Evolutionary conservation across 2,329 filamentous ascomycete species (phyloP).

Genomic region (Neospermospora avenae): DNA sequence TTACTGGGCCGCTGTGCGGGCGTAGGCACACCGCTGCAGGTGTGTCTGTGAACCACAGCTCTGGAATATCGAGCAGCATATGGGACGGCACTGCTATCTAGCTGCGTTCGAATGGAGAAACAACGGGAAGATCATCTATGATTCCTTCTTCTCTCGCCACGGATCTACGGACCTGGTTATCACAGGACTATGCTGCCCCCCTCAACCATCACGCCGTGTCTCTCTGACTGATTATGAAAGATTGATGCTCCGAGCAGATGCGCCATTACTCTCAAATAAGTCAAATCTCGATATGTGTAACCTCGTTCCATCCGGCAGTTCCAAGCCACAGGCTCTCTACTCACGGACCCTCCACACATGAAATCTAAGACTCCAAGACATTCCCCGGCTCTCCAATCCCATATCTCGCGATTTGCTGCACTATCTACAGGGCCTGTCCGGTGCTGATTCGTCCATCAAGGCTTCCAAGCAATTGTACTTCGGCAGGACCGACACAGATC

Average conservation of each 20-base stretch:
- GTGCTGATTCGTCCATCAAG: constrained; percentile 2
- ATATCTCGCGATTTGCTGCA: background rate
- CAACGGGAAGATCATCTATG: background rate
- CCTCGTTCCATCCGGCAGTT: constrained; percentile 6
- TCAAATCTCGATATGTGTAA: background rate
- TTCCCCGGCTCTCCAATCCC: background rate
- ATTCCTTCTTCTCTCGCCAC: background rate
- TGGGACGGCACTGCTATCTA: background rate
- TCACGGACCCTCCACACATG: background rate
- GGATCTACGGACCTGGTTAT: too few relatives aligned
- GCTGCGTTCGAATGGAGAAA: background rate
- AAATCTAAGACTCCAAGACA: background rate
- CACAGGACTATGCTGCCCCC: background rate
- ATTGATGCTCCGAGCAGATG: background rate
- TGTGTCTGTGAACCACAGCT: background rate
- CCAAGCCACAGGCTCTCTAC: background rate
- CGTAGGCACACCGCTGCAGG: background rate
- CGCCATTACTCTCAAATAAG: background rate
- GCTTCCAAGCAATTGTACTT: constrained; percentile 14
- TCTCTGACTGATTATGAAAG: background rate
- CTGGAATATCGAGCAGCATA: background rate
- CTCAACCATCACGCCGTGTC: background rate
- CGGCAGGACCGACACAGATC: constrained; percentile 23
- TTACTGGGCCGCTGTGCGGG: background rate
- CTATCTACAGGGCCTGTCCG: constrained; percentile 5